phyloP scores from a whole-genome alignment of 2,329 filamentous ascomycete genomes.

The Colletotrichum trifolii region DNA sequence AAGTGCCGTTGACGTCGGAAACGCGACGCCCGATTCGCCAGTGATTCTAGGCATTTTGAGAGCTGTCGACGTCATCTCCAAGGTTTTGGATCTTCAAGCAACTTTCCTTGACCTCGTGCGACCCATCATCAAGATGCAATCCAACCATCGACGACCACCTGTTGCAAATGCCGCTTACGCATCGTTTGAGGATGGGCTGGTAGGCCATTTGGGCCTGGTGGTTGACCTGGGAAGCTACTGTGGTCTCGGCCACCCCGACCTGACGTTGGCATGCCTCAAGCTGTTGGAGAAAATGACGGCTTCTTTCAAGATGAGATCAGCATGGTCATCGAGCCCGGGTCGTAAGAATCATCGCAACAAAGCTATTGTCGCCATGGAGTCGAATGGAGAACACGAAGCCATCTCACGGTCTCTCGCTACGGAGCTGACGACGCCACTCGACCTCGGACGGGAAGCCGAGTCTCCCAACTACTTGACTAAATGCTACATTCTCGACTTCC shows the following conservation, averaged over 20 bases:
- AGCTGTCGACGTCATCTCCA: slow-evolving; percentile 85
- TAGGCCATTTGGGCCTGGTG: slow-evolving; percentile 82
- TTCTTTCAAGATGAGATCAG: slow-evolving; percentile 82
- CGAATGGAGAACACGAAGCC: slow-evolving; percentile 81
- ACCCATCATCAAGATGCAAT: slow-evolving; percentile 77
- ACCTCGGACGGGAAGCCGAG: slow-evolving; percentile 76
- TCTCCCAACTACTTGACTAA: slow-evolving; percentile 85
- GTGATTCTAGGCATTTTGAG: slow-evolving; percentile 82
- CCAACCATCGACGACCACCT: slow-evolving; percentile 66
- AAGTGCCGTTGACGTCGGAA: slow-evolving; percentile 77
- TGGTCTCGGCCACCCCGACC: slow-evolving; percentile 81
- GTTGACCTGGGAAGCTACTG: slow-evolving; percentile 89
- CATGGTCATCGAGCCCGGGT: slow-evolving; percentile 59
- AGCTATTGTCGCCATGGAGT: slow-evolving; percentile 88
- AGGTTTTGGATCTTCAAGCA: slow-evolving; percentile 86
- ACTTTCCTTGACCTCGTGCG: slow-evolving; percentile 92
- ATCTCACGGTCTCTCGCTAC: slow-evolving; percentile 79
- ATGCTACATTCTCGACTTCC: slow-evolving; percentile 84
- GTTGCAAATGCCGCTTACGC: slow-evolving; percentile 81
- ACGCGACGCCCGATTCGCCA: slow-evolving; percentile 80
- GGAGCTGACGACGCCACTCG: slow-evolving; percentile 75
- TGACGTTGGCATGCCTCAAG: slow-evolving; percentile 83
- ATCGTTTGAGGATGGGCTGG: slow-evolving; percentile 92
- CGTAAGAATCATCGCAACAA: slow-evolving; percentile 74
- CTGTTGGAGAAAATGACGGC: slow-evolving; percentile 88